These are phyloP conservation scores for Tricharina praecox DNA, from an alignment of 495 filamentous ascomycete species.

Conservation along the genomic window DNA sequence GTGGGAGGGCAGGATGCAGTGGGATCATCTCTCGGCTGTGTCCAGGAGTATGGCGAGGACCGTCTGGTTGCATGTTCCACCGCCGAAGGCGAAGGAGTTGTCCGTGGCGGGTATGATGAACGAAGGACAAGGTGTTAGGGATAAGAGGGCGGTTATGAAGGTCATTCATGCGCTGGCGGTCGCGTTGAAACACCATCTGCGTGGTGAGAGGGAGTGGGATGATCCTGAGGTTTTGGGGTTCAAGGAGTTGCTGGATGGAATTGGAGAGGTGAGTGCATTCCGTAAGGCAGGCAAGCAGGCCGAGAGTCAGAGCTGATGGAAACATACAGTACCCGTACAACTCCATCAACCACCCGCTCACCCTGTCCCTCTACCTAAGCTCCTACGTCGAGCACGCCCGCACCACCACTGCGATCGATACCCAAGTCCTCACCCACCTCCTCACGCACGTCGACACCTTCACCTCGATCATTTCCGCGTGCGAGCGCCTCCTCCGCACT, in stretches of 20 bases:
- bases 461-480: slow-evolving; percentile 18
- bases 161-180: slow-evolving; percentile 19
- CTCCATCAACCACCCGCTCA: slow-evolving; percentile 20
- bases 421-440: slow-evolving; percentile 25
- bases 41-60: slow-evolving; percentile 21
- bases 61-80: slow-evolving; percentile 22
- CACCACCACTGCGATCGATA: slow-evolving; percentile 10
- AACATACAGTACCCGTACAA: neutral
- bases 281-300: too few relatives aligned
- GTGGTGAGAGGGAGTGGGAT: slow-evolving; percentile 23
- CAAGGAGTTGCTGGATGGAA: neutral
- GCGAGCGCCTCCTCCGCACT: slow-evolving; percentile 22
- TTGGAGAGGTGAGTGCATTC: neutral
- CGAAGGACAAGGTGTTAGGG: slow-evolving; percentile 9
- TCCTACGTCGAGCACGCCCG: slow-evolving; percentile 17
- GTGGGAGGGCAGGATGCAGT: slow-evolving; percentile 27
- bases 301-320: too few relatives aligned
- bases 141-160: slow-evolving; percentile 9
- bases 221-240: slow-evolving; percentile 8
- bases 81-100: too few relatives aligned
- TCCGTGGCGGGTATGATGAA: too few relatives aligned
- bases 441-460: slow-evolving; percentile 23
- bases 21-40: slow-evolving; percentile 22
- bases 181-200: slow-evolving; percentile 24
- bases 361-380: slow-evolving; percentile 18